These are phyloP conservation scores for Xylariaceae sp. DNA, from an alignment of 2,329 filamentous ascomycete species.

Conservation along the genomic window DNA sequence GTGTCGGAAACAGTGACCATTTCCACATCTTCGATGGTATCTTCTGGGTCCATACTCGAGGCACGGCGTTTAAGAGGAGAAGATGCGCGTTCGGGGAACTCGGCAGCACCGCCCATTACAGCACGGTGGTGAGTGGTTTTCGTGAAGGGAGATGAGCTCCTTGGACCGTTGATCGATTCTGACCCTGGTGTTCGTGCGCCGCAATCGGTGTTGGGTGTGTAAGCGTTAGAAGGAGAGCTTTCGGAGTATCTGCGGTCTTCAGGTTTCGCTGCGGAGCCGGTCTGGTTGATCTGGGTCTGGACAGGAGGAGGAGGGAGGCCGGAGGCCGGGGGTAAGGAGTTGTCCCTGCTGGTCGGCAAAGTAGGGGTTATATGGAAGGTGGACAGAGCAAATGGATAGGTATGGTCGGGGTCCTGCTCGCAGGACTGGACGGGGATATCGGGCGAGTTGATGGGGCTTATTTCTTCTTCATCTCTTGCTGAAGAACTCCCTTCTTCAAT, in stretches of 20 bases:
- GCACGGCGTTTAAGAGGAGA: constrained; percentile 61
- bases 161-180: constrained; percentile 37
- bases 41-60: constrained; percentile 55
- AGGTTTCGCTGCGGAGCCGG: constrained; percentile 38
- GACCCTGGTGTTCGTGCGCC: constrained; percentile 39
- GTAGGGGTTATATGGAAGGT: constrained; percentile 37
- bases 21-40: constrained; percentile 42
- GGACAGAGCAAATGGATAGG: constrained; percentile 45
- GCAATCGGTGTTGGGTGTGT: constrained; percentile 53
- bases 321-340: constrained; percentile 41
- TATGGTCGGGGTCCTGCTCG: constrained; percentile 44
- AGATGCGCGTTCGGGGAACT: constrained; percentile 55
- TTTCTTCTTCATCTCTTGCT: constrained; percentile 35
- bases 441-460: constrained; percentile 31
- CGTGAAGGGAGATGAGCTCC: constrained; percentile 49
- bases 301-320: constrained; percentile 46
- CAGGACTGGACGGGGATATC: constrained; percentile 50
- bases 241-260: constrained; percentile 52
- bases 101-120: constrained; percentile 56
- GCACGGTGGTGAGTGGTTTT: constrained; percentile 45
- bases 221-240: constrained; percentile 53
- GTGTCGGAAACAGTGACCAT: constrained; percentile 35
- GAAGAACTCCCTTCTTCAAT: constrained; percentile 46
- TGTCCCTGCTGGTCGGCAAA: constrained; percentile 31
- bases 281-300: constrained; percentile 37